Evolutionary conservation across 1,139 yeast species (phyloP).

Genomic region (Taphrina deformans): DNA sequence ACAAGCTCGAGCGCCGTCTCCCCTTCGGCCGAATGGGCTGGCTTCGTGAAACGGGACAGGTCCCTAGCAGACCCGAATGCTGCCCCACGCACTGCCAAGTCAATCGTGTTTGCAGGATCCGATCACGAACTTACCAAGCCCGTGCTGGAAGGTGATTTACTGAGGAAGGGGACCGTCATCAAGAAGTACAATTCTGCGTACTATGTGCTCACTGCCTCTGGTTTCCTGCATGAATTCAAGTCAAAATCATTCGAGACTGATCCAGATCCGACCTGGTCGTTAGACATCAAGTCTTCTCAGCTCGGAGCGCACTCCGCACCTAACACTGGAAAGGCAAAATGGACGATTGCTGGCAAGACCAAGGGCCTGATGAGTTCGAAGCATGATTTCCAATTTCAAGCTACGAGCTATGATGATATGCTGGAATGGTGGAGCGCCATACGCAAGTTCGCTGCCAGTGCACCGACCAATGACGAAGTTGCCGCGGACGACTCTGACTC

Average conservation of each 20-base stretch:
- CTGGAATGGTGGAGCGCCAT: slow-evolving; percentile 52
- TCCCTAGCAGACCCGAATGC: slow-evolving; percentile 46
- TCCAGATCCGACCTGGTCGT: slow-evolving; percentile 51
- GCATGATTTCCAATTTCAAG: slow-evolving; percentile 50
- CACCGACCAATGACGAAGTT: slow-evolving; percentile 11
- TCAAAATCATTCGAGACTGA: slow-evolving; percentile 49
- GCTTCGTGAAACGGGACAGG: slow-evolving; percentile 46
- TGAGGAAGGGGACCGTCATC: slow-evolving; percentile 48
- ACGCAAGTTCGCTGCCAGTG: slow-evolving; percentile 43
- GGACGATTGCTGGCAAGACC: slow-evolving; percentile 50
- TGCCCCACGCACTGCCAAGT: slow-evolving; percentile 46
- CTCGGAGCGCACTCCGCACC: slow-evolving; percentile 47
- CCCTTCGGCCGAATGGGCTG: slow-evolving; percentile 52
- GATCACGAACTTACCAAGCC: slow-evolving; percentile 50
- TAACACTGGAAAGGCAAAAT: slow-evolving; percentile 48
- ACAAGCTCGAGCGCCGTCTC: slow-evolving; percentile 46
- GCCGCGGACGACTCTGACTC: slow-evolving; percentile 27
- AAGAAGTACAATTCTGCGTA: slow-evolving; percentile 50
- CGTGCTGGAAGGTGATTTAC: slow-evolving; percentile 52
- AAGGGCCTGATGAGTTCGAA: slow-evolving; percentile 43
- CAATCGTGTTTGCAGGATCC: slow-evolving; percentile 48
- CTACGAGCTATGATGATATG: slow-evolving; percentile 52
- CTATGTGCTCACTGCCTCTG: slow-evolving; percentile 52
- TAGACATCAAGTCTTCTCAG: slow-evolving; percentile 53
- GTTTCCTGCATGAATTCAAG: slow-evolving; percentile 52